Evolutionary conservation across 495 filamentous ascomycete species (phyloP).

Genomic region (Extremus antarcticus): DNA sequence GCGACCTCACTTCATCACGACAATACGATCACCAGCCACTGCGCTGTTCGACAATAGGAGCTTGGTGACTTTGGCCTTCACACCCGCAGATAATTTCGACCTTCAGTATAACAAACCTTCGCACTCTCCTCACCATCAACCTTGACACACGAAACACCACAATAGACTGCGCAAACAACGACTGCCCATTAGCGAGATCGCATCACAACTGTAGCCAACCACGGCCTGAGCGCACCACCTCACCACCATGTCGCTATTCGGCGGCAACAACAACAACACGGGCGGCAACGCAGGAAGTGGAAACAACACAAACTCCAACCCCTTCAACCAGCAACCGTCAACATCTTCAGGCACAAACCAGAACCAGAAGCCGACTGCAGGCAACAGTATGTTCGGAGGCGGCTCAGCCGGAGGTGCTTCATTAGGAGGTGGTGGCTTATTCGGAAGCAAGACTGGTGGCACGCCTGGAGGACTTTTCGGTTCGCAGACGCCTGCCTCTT

Average conservation of each 20-base stretch:
- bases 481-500: neutral
- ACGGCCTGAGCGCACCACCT: too few relatives aligned
- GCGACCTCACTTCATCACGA: neutral
- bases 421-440: neutral
- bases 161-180: too few relatives aligned
- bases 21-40: neutral
- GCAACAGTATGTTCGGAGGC: neutral
- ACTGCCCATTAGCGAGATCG: too few relatives aligned
- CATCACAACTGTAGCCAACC: too few relatives aligned
- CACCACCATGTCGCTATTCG: neutral
- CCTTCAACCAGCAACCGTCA: neutral
- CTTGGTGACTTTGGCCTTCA: neutral
- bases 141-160: too few relatives aligned
- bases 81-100: neutral
- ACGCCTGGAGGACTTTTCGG: neutral
- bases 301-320: neutral
- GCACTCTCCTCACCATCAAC: too few relatives aligned
- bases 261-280: conserved; percentile 1
- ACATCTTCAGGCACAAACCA: neutral
- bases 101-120: too few relatives aligned
- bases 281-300: neutral
- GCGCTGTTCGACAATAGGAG: neutral
- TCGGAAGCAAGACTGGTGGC: conserved; percentile 2
- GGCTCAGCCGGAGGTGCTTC: neutral
- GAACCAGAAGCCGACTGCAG: neutral